Percentiles rank a stretch among this genome's conserved stretches.
Conservation (phyloP, 305 asterid genomes). For the Fraxinus albicans region DNA sequence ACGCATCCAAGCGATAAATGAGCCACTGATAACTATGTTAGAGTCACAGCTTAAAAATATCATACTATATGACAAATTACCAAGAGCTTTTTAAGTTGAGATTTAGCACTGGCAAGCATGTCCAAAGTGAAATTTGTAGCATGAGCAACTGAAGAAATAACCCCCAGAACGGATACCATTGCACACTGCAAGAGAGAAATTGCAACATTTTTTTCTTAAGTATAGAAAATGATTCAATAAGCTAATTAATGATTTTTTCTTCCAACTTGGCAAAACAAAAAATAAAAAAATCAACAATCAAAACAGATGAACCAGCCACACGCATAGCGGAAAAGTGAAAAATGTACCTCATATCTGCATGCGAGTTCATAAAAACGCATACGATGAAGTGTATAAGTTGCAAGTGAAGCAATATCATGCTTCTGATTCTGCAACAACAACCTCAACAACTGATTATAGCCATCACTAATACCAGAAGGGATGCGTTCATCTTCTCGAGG, state of each 20-base stretch:
- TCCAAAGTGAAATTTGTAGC: slow-evolving; percentile 51
- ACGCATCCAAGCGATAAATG: neutral
- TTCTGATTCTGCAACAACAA: slow-evolving; percentile 76
- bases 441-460: slow-evolving; percentile 84
- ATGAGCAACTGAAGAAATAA: slow-evolving; percentile 47
- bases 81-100: slow-evolving; percentile 74
- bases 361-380: slow-evolving; percentile 85
- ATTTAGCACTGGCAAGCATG: slow-evolving; percentile 66
- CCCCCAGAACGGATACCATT: slow-evolving; percentile 67
- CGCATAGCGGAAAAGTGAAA: slow-evolving; percentile 22
- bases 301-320: neutral
- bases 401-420: slow-evolving; percentile 86
- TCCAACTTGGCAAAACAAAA: neutral
- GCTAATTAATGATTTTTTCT: neutral
- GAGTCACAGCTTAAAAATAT: slow-evolving; percentile 1
- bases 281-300: neutral
- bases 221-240: neutral
- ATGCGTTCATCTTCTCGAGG: slow-evolving; percentile 73
- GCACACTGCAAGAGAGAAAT: slow-evolving; percentile 44
- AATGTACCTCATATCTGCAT: slow-evolving; percentile 86
- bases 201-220: neutral
- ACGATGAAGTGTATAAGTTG: slow-evolving; percentile 85
- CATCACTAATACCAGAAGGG: slow-evolving; percentile 78
- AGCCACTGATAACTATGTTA: neutral
- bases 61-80: slow-evolving; percentile 34